Evolutionary conservation across 1,284 basidiomycete species (phyloP).

Genomic region (Tilletiaria anomala): DNA sequence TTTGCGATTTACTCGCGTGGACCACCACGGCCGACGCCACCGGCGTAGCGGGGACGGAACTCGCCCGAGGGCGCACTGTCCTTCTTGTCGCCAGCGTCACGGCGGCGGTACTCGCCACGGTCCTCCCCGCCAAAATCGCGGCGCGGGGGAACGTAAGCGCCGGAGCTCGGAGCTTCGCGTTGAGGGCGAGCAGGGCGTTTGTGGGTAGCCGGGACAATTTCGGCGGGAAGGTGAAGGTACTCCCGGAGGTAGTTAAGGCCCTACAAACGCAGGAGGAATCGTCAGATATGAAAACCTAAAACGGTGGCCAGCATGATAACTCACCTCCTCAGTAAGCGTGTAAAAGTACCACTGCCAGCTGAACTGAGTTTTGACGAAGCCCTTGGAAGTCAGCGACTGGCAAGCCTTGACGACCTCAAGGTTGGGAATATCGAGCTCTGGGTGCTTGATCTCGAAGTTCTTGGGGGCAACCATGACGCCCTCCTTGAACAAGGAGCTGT

Average conservation of each 20-base stretch:
- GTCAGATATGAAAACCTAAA: too few relatives aligned
- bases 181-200: constrained; percentile 37
- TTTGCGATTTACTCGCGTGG: too few relatives aligned
- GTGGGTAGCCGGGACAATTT: constrained; percentile 40
- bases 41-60: constrained; percentile 38
- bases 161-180: constrained; percentile 13
- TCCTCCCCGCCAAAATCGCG: constrained; percentile 30
- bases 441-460: constrained; percentile 95
- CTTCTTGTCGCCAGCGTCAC: constrained; percentile 35
- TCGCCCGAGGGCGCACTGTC: constrained; percentile 31
- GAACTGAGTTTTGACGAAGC: constrained; percentile 86
- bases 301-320: too few relatives aligned
- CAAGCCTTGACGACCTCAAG: constrained; percentile 98
- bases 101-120: constrained; percentile 38
- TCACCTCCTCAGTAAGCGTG: constrained; percentile 38
- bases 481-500: constrained; percentile 38
- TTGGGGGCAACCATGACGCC: constrained; percentile 98
- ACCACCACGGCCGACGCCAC: constrained; percentile 30
- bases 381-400: constrained; percentile 90
- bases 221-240: constrained; percentile 38
- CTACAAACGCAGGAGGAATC: too few relatives aligned
- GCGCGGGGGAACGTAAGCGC: constrained; percentile 30
- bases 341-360: constrained; percentile 44
- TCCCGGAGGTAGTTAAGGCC: constrained; percentile 40
- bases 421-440: constrained; percentile 82